phyloP scores from a whole-genome alignment of 495 filamentous ascomycete genomes.

The Tuber aestivum region DNA sequence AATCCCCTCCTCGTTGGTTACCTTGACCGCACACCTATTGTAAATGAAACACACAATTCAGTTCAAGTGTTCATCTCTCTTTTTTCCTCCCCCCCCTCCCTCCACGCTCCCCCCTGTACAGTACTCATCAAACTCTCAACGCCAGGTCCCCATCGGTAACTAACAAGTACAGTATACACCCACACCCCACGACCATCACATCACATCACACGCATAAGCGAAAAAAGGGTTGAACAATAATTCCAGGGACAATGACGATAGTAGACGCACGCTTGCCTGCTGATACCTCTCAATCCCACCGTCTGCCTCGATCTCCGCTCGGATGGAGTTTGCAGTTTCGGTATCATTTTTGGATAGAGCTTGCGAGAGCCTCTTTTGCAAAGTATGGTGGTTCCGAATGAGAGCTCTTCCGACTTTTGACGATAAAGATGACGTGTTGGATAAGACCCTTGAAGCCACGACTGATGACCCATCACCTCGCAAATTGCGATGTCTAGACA shows the following conservation, averaged over 20 bases:
- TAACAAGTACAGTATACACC: conserved; percentile 7
- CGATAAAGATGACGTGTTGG: conserved; percentile 59
- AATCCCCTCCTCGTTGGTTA: conserved; percentile 79
- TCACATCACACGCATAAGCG: conserved; percentile 14
- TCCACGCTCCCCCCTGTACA: background rate
- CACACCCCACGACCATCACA: conserved; percentile 19
- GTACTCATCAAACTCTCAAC: background rate
- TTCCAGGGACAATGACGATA: conserved; percentile 12
- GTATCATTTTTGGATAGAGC: conserved; percentile 61
- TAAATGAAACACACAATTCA: conserved; percentile 1
- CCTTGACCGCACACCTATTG: conserved; percentile 61
- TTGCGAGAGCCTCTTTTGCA: conserved; percentile 68
- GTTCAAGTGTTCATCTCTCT: background rate
- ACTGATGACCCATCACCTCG: conserved; percentile 19
- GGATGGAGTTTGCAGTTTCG: conserved; percentile 51
- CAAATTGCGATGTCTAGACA: conserved; percentile 35
- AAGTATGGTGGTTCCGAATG: conserved; percentile 76
- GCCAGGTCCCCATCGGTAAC: conserved; percentile 1
- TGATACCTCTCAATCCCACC: conserved; percentile 85
- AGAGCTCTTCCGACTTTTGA: conserved; percentile 71
- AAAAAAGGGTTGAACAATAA: background rate
- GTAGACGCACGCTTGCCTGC: conserved; percentile 63
- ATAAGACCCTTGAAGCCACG: conserved; percentile 39
- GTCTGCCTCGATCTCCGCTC: conserved; percentile 56
- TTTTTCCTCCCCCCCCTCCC: background rate